A percentile compares a stretch with the other conserved stretches of the same genome.
These are phyloP conservation scores for Grigorovia yakushimaensis DNA, from an alignment of 805 yeast species.

Conservation along the genomic window DNA sequence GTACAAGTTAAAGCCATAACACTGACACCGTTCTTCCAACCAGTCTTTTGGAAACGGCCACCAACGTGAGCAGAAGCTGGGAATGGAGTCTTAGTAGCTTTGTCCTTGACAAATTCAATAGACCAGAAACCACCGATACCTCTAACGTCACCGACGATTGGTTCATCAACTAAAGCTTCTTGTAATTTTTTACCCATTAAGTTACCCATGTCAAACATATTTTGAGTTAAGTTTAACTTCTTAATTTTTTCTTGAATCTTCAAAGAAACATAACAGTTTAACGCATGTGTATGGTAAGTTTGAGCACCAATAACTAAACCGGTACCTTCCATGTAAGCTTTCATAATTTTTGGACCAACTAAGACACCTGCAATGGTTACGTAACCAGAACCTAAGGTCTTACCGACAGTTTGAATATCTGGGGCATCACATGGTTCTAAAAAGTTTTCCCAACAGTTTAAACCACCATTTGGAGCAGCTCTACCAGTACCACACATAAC, in stretches of 20 bases:
- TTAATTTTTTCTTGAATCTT: constrained; percentile 37
- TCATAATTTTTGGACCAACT: constrained; percentile 33
- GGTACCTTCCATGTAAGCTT: constrained; percentile 32
- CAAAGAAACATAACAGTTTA: constrained; percentile 38
- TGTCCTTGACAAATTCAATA: constrained; percentile 47
- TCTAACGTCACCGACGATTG: constrained; percentile 48
- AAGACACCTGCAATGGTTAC: constrained; percentile 42
- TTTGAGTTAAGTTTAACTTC: constrained; percentile 29
- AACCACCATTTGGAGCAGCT: constrained; percentile 33
- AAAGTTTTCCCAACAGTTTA: constrained; percentile 39
- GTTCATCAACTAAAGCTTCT: constrained; percentile 28
- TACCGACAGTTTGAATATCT: constrained; percentile 41
- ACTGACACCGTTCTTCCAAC: constrained; percentile 38
- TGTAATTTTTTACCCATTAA: constrained; percentile 33
- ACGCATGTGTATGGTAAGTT: constrained; percentile 42
- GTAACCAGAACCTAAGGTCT: constrained; percentile 41
- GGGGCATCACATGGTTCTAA: constrained; percentile 33
- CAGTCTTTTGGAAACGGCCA: constrained; percentile 25
- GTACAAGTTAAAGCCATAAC: constrained; percentile 34
- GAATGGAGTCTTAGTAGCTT: constrained; percentile 41
- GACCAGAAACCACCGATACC: constrained; percentile 56
- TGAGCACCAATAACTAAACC: constrained; percentile 38
- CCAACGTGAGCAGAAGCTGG: constrained; percentile 31
- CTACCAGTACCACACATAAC: constrained; percentile 53
- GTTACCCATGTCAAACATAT: constrained; percentile 36